Conservation (phyloP, 2,329 filamentous ascomycete species). For the Cyanodermella asteris region DNA sequence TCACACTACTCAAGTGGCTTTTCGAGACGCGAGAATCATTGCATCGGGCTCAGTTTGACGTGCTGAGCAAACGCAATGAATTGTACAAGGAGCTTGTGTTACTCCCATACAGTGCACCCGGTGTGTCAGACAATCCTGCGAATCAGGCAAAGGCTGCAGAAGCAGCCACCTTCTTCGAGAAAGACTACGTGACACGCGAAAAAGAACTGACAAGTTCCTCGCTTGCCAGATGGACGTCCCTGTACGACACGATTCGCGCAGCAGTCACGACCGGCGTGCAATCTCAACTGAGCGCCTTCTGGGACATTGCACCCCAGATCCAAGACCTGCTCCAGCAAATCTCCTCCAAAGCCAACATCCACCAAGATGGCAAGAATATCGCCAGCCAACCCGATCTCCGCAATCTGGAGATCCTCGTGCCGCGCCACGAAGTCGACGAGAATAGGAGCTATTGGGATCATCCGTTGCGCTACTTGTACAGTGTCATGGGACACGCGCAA, state of each 20-base stretch:
- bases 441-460: slow-evolving; percentile 62
- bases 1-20: slow-evolving; percentile 89
- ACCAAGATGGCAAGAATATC: slow-evolving; percentile 20
- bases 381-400: slow-evolving; percentile 20
- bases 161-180: slow-evolving; percentile 60
- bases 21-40: slow-evolving; percentile 83
- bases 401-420: slow-evolving; percentile 54
- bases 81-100: slow-evolving; percentile 70
- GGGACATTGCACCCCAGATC: slow-evolving; percentile 84
- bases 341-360: no score
- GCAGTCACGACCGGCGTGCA: slow-evolving; percentile 79
- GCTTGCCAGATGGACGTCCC: no score
- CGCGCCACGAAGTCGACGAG: slow-evolving; percentile 57
- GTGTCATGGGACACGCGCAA: slow-evolving; percentile 63
- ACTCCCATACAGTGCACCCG: slow-evolving; percentile 55
- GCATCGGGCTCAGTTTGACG: slow-evolving; percentile 64
- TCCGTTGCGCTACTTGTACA: slow-evolving; percentile 79
- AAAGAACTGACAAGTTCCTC: slow-evolving; percentile 51
- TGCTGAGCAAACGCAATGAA: slow-evolving; percentile 66
- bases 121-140: slow-evolving; percentile 40
- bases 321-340: slow-evolving; percentile 60
- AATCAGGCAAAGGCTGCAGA: slow-evolving; percentile 61
- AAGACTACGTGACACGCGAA: slow-evolving; percentile 55
- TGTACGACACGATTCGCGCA: slow-evolving; percentile 57
- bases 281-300: slow-evolving; percentile 80